Percentiles rank a stretch among this genome's conserved stretches.
Conservation (phyloP, 116 monocot genomes). For the Papilionanthe hybrid region DNA sequence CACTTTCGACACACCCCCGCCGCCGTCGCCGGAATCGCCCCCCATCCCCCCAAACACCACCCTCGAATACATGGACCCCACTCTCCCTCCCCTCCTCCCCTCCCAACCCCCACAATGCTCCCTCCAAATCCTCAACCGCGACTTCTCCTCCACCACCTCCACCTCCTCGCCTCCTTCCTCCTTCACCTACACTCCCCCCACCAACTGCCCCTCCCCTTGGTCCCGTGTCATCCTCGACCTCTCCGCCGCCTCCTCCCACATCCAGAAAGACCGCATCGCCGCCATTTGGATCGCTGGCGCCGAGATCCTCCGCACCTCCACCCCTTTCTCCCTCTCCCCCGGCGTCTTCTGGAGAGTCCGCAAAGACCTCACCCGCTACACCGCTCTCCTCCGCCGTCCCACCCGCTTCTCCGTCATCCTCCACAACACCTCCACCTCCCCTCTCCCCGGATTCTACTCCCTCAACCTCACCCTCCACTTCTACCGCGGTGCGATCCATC, state of each 20-base stretch:
- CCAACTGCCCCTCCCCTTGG: conserved; percentile 25
- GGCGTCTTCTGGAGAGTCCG: conserved; percentile 28
- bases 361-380: conserved; percentile 29
- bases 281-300: conserved; percentile 28
- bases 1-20: background rate
- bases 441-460: conserved; percentile 16
- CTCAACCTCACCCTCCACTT: conserved; percentile 29
- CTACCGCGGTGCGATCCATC: conserved; percentile 12
- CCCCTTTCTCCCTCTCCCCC: conserved; percentile 17
- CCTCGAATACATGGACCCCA: conserved; percentile 27
- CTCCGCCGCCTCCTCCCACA: conserved; percentile 15
- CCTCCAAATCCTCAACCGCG: conserved; percentile 27
- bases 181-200: conserved; percentile 23
- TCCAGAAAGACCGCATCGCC: conserved; percentile 19
- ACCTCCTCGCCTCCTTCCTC: conserved; percentile 12
- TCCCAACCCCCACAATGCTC: conserved; percentile 26
- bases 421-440: conserved; percentile 5
- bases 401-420: conserved; percentile 15
- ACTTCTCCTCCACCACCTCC: conserved; percentile 31
- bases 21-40: background rate
- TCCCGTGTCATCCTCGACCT: conserved; percentile 26
- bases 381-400: conserved; percentile 19
- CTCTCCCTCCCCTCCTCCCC: conserved; percentile 29
- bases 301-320: conserved; percentile 26
- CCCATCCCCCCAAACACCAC: background rate